Evolutionary conservation across 768 basidiomycete species (phyloP).

Genomic region (Leccinum subtestaceum): DNA sequence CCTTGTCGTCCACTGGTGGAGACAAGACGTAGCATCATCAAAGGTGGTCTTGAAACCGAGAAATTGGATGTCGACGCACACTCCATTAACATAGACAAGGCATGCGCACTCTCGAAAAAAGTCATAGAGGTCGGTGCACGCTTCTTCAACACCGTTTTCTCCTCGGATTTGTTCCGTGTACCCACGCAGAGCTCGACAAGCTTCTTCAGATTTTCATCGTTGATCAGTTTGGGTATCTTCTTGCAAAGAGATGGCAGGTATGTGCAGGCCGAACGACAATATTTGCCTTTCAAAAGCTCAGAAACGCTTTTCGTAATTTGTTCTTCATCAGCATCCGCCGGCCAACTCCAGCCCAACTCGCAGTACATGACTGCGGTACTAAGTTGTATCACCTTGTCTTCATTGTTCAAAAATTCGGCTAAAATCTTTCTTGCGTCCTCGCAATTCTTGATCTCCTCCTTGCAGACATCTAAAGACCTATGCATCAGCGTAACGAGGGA

Average conservation of each 20-base stretch:
- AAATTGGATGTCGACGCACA: too few relatives aligned
- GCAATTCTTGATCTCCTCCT: slow-evolving; percentile 6
- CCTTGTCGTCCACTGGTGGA: slow-evolving; percentile 9
- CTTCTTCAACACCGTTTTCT: too few relatives aligned
- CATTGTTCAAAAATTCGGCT: neutral
- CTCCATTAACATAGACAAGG: too few relatives aligned
- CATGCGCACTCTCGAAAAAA: too few relatives aligned
- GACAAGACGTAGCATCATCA: neutral
- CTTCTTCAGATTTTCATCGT: slow-evolving; percentile 14
- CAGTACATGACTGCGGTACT: slow-evolving; percentile 26
- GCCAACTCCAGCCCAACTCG: slow-evolving; percentile 24
- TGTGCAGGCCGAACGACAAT: slow-evolving; percentile 22
- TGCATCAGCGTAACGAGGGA: neutral
- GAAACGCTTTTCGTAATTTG: slow-evolving; percentile 11
- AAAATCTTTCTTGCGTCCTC: slow-evolving; percentile 6
- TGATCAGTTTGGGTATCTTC: slow-evolving; percentile 11
- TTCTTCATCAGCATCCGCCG: slow-evolving; percentile 1
- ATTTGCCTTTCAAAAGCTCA: slow-evolving; percentile 8
- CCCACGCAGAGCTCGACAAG: slow-evolving; percentile 21
- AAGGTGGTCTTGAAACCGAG: too few relatives aligned
- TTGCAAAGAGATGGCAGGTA: slow-evolving; percentile 31
- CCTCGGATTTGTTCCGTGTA: too few relatives aligned
- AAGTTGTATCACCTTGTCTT: slow-evolving; percentile 14
- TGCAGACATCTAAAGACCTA: slow-evolving; percentile 4
- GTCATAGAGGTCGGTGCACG: too few relatives aligned